Percentiles rank a stretch among this genome's conserved stretches.
Evolutionary conservation across 805 yeast species (phyloP).

Genomic region (Candida sakaeoensis): DNA sequence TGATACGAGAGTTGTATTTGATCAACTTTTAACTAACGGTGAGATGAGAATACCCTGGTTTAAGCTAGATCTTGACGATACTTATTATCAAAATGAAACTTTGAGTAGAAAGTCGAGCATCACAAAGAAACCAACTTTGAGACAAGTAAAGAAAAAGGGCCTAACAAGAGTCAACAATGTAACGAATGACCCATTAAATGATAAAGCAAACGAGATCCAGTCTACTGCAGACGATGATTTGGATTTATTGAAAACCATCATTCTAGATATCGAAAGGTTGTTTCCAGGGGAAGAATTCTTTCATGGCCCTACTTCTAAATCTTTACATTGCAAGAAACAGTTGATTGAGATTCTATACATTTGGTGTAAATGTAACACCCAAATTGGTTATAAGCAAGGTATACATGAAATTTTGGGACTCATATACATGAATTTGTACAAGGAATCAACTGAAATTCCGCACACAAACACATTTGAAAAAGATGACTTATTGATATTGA

Average conservation of each 20-base stretch:
- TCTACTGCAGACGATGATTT: constrained; percentile 23
- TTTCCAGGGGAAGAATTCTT: constrained; percentile 45
- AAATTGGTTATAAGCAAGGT: constrained; percentile 52
- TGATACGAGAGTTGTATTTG: constrained; percentile 31
- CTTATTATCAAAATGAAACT: constrained; percentile 20
- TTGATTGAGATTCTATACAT: constrained; percentile 43
- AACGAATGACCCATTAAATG: constrained; percentile 12
- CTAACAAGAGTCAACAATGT: constrained; percentile 17
- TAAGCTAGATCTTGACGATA: constrained; percentile 25
- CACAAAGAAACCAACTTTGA: background rate
- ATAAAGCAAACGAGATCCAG: constrained; percentile 1
- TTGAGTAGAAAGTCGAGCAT: constrained; percentile 13
- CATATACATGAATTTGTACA: constrained; percentile 36
- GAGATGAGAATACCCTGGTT: constrained; percentile 40
- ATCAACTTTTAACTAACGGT: constrained; percentile 23
- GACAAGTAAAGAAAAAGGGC: constrained; percentile 9
- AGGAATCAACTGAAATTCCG: constrained; percentile 31
- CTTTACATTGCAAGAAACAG: constrained; percentile 20
- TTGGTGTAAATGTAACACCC: constrained; percentile 48
- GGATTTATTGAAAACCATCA: constrained; percentile 40
- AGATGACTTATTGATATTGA: constrained; percentile 33
- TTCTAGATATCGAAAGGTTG: constrained; percentile 50
- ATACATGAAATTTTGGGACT: constrained; percentile 52
- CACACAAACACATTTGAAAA: constrained; percentile 20
- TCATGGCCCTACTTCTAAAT: constrained; percentile 14